Evolutionary conservation across 2,329 filamentous ascomycete genomes (phyloP).

Genomic region (Esteya vermicola): DNA sequence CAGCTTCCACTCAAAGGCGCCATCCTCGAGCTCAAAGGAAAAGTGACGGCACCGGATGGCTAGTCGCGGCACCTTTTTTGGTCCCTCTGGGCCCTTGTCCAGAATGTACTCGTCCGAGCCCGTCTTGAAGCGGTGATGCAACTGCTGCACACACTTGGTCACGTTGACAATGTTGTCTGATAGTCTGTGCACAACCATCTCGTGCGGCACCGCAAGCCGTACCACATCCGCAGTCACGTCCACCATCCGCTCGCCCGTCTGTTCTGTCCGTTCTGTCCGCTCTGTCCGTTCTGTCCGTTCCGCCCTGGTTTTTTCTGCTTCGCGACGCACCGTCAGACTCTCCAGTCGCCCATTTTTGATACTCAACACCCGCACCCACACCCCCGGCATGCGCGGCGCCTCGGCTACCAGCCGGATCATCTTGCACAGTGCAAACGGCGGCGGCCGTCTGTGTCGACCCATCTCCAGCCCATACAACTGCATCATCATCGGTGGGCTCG

Average conservation of each 20-base stretch:
- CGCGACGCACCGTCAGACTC: no score
- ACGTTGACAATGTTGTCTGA: slow-evolving; percentile 90
- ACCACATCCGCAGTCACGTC: slow-evolving; percentile 79
- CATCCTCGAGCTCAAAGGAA: slow-evolving; percentile 87
- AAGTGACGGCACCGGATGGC: slow-evolving; percentile 70
- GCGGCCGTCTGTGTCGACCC: slow-evolving; percentile 75
- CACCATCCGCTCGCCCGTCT: slow-evolving; percentile 68
- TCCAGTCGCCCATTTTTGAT: slow-evolving; percentile 72
- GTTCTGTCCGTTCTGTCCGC: no score
- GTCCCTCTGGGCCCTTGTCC: slow-evolving; percentile 69
- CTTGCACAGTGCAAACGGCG: slow-evolving; percentile 65
- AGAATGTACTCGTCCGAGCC: slow-evolving; percentile 80
- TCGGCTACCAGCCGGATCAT: slow-evolving; percentile 78
- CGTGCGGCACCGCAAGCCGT: slow-evolving; percentile 77
- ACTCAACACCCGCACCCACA: slow-evolving; percentile 79
- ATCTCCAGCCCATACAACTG: slow-evolving; percentile 73
- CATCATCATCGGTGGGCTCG: slow-evolving; percentile 82
- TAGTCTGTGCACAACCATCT: slow-evolving; percentile 75
- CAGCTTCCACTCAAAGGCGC: slow-evolving; percentile 93
- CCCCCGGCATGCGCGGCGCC: slow-evolving; percentile 64
- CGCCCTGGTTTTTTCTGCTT: no score
- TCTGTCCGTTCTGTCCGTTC: no score
- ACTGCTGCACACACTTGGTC: slow-evolving; percentile 72
- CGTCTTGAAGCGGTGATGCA: slow-evolving; percentile 86
- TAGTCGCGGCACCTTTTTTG: slow-evolving; percentile 76